Conservation (phyloP, 177 flowering plant genomes). For the Vitis hybrid region DNA sequence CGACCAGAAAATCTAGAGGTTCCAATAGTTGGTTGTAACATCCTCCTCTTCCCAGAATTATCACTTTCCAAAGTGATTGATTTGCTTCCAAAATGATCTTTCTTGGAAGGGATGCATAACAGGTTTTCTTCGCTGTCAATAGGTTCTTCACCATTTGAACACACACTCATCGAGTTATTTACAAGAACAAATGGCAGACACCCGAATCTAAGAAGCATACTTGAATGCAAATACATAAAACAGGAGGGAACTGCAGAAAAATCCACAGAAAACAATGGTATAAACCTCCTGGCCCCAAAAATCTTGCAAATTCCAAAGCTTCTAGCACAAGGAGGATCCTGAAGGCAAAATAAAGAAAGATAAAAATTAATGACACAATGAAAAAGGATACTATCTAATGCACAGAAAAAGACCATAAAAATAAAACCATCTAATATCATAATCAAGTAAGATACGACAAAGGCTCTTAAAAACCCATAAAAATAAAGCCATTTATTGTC, state of each 20-base stretch:
- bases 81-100: conserved; percentile 4
- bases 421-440: neutral
- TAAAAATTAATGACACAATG: neutral
- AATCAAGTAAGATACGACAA: too few species aligned
- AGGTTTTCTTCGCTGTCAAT: conserved; percentile 10
- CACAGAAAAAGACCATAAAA: neutral
- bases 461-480: too few species aligned
- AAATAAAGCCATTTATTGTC: too few species aligned
- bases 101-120: conserved; percentile 11
- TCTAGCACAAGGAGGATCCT: conserved; percentile 32
- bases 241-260: conserved; percentile 57
- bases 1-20: conserved; percentile 22
- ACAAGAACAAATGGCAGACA: conserved; percentile 18
- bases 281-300: conserved; percentile 29
- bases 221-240: conserved; percentile 52
- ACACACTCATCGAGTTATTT: conserved; percentile 8
- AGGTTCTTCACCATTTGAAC: conserved; percentile 7
- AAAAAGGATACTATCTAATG: neutral
- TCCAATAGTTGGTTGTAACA: conserved; percentile 15
- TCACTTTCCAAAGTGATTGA: conserved; percentile 8
- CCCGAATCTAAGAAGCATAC: conserved; percentile 28
- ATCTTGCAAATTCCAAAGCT: conserved; percentile 52
- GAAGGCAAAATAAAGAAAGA: conserved; percentile 16
- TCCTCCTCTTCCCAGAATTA: conserved; percentile 11
- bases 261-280: conserved; percentile 56